Evolutionary conservation across 2,329 filamentous ascomycete genomes (phyloP), one percentile per base, ranked within the genome.

Genomic region (Xylariaceae sp.): DNA sequence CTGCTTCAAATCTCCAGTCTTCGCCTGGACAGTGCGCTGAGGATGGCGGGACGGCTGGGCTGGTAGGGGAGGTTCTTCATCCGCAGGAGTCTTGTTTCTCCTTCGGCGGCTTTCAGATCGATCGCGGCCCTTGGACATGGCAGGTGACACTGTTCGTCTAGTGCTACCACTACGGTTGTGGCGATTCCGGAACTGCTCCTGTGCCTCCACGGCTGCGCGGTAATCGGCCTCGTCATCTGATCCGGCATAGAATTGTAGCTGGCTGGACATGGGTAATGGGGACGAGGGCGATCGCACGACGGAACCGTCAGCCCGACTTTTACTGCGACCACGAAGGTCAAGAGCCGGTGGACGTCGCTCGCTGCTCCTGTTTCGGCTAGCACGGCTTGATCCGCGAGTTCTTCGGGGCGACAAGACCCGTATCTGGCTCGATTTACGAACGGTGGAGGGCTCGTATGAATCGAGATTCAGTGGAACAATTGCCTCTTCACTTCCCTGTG

Each of bases 201-300:
- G 78, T 0, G 78, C 82, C 51, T 77, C 75, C 35, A 83, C 64
- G 1, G 84, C 84, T 54, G 74, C 79, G 60, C 73, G 76, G 66
- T 80, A 80, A 64, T 86, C 84, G 34, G 82, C 82, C 57, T 90
- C 88, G 54, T 90, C 87, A n/a, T 87, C 83, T 1, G 85, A 86
- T 17, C 75, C 77, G 51, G 53, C 42, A 13, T 78, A 78, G 49
- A 80, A 80, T 48, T 80, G 77, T 58, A 81, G 77, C 15, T 79
- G 80, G 17, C 80, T 83, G 2, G 88, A 85, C 78, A 93, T 87
- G 3, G 91, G 89, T 18, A 92, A 76, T 1, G 92, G 91, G 0
- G 90, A 93, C 0, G 89, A 88, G 1, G 92, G 92, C 1, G 92
- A 96, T 53, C 86, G 80, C 50, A 82, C 75, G 2, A 75, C 70